Evolutionary conservation across 2,329 filamentous ascomycete species (phyloP), one percentile per base, ranked within the genome.

Genomic region (Phialocephala sp.): DNA sequence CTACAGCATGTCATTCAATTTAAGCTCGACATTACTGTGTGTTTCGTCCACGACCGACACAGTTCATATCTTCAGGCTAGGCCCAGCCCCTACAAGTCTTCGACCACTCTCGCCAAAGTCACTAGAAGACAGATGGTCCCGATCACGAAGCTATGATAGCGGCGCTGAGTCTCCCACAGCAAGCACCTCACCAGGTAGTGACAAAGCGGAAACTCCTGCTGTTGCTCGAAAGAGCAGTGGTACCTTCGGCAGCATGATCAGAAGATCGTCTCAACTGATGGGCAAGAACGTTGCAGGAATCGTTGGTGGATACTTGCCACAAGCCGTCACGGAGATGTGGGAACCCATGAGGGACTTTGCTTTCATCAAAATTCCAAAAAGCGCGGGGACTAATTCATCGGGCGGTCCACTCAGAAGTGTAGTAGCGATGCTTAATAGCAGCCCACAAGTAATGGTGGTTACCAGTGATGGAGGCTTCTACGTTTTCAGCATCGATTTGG

Each of bases 1-100:
- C 72, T 97, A 94, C 80, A 97, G 93, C 86, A 97, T 99, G 93
- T 97, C 94, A 1, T 99, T 99, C 81, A 99, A 99, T 78, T 89
- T 93, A 59, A 93, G 91, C 66, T 97, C 94, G 2, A 97, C 94
- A 1, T 83, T 99, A 12, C 86, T 99, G 41, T 97, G 94, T 75
- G 94, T 99, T 47, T 98, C 95, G 5, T 98, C 94, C 2, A 94
- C 93, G 1, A 97, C 94, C 0, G 95, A 99, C 75, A 99, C 95
- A 0, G 90, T 99, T 11, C 95, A 99, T 77, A 93, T 99, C 60
- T 99, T 99, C 82, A 92, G 94, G 62, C 84, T 99, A 22, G 82
- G 79, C 60, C 83, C 86, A 20, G 79, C 78, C 5, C 59, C 66
- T 9, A 41, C 55, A 57, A 32, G 35, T 14, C 75, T 77, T 56